Conservation (phyloP, 805 yeast genomes). For the Saccharomycopsis sp. region DNA sequence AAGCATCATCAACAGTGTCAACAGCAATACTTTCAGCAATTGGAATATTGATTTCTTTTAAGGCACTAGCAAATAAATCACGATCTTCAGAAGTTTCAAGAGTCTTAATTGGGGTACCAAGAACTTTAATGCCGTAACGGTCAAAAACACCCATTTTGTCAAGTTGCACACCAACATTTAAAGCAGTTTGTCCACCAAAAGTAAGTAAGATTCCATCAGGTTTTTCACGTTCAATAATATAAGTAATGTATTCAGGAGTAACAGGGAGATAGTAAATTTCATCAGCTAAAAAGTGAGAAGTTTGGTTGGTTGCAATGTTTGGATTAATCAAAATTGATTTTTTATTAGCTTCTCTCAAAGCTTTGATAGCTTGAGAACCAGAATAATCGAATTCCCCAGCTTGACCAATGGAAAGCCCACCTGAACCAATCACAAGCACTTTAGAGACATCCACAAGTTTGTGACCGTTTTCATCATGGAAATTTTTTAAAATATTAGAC, state of each 20-base stretch:
- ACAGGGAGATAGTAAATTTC: slow-evolving; percentile 94
- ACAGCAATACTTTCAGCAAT: slow-evolving; percentile 97
- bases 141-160: slow-evolving; percentile 93
- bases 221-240: slow-evolving; percentile 89
- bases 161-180: slow-evolving; percentile 90
- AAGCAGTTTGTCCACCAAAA: slow-evolving; percentile 97
- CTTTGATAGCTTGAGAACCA: slow-evolving; percentile 96
- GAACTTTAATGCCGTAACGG: slow-evolving; percentile 82
- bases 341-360: slow-evolving; percentile 83
- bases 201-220: slow-evolving; percentile 96
- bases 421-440: slow-evolving; percentile 91
- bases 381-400: slow-evolving; percentile 98
- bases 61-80: slow-evolving; percentile 89
- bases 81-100: slow-evolving; percentile 96
- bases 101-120: slow-evolving; percentile 96
- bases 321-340: slow-evolving; percentile 84
- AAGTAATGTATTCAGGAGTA: slow-evolving; percentile 90
- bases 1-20: slow-evolving; percentile 84
- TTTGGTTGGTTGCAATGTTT: slow-evolving; percentile 93
- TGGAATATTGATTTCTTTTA: slow-evolving; percentile 91
- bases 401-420: slow-evolving; percentile 95
- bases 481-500: slow-evolving; percentile 45
- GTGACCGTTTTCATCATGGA: slow-evolving; percentile 50
- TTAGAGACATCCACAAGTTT: slow-evolving; percentile 73
- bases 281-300: slow-evolving; percentile 90